A percentile compares a stretch with the other conserved stretches of the same genome.
Conservation (phyloP, 2,329 filamentous ascomycete species). For the Penicillium sclerotiorum region DNA sequence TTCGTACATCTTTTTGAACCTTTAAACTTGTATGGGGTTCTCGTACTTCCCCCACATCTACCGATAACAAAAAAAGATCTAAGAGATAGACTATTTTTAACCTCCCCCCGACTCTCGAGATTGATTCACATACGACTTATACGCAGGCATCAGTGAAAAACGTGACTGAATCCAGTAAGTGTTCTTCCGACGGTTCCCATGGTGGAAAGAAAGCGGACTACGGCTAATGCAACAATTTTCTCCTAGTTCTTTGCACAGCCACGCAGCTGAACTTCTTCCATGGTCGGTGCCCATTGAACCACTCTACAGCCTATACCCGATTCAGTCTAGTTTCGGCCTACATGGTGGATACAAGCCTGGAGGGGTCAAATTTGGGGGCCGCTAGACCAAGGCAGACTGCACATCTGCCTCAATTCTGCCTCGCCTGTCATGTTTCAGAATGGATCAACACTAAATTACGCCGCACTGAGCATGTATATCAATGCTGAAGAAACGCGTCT, state of each 20-base stretch:
- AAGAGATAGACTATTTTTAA: not conserved
- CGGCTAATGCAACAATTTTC: conserved; percentile 5
- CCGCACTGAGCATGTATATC: no score
- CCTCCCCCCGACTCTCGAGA: no score
- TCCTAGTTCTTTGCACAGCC: conserved; percentile 31
- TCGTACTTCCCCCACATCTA: not conserved
- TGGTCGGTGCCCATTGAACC: conserved; percentile 17
- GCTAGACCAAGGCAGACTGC: conserved; percentile 22
- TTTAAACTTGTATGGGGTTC: no score
- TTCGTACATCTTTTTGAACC: no score
- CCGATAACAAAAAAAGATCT: not conserved
- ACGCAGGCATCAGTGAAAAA: not conserved
- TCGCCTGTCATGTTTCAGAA: not conserved
- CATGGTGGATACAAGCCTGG: no score
- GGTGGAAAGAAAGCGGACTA: conserved; percentile 11
- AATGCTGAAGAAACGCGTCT: no score
- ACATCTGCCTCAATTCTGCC: no score
- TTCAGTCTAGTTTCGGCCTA: conserved; percentile 8
- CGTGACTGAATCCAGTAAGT: not conserved
- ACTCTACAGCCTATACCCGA: conserved; percentile 16
- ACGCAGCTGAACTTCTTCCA: conserved; percentile 29
- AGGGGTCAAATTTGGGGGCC: conserved; percentile 3
- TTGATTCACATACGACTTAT: no score
- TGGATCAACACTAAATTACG: no score
- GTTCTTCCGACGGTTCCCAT: no score